Percentiles rank a stretch among this genome's conserved stretches.
phyloP scores from a whole-genome alignment of 1,284 basidiomycete species.

The Bjerkandera adusta region DNA sequence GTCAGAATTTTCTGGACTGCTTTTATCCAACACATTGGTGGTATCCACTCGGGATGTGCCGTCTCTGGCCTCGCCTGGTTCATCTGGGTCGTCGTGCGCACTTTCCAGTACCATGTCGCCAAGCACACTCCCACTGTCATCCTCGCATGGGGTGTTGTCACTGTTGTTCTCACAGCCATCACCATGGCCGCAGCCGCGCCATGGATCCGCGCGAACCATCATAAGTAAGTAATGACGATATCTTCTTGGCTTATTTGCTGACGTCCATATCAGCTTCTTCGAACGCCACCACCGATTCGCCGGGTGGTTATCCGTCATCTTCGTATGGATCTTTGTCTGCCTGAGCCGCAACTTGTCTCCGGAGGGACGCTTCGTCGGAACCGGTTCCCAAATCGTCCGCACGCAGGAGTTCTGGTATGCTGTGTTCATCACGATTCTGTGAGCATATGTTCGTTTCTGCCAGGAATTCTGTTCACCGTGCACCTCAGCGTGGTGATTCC shows the following conservation, averaged over 20 bases:
- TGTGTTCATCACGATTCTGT: conserved; percentile 33
- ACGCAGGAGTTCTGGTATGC: conserved; percentile 38
- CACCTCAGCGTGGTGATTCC: conserved; percentile 34
- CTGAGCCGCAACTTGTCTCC: conserved; percentile 30
- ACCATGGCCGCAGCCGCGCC: conserved; percentile 56
- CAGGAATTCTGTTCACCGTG: not conserved
- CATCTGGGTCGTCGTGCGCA: not conserved
- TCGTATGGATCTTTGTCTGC: conserved; percentile 35
- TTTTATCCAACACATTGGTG: conserved; percentile 3
- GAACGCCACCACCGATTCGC: conserved; percentile 62
- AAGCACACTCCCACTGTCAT: conserved; percentile 44
- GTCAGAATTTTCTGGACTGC: not conserved
- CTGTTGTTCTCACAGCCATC: conserved; percentile 48
- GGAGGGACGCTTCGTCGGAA: conserved; percentile 27
- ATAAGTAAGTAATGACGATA: conserved; percentile 42
- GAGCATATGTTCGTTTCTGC: not conserved
- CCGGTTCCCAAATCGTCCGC: conserved; percentile 25
- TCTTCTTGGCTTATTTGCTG: not conserved
- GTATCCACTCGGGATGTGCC: conserved; percentile 4
- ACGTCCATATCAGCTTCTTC: conserved; percentile 41
- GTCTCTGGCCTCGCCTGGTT: conserved; percentile 3
- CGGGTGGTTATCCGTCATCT: conserved; percentile 42
- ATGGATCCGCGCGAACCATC: conserved; percentile 58
- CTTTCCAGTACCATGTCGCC: conserved; percentile 1
- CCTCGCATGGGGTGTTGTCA: conserved; percentile 48